These are phyloP conservation scores for Lipomyces spencermartinsiae DNA, from an alignment of 805 yeast genomes.

Conservation along the genomic window DNA sequence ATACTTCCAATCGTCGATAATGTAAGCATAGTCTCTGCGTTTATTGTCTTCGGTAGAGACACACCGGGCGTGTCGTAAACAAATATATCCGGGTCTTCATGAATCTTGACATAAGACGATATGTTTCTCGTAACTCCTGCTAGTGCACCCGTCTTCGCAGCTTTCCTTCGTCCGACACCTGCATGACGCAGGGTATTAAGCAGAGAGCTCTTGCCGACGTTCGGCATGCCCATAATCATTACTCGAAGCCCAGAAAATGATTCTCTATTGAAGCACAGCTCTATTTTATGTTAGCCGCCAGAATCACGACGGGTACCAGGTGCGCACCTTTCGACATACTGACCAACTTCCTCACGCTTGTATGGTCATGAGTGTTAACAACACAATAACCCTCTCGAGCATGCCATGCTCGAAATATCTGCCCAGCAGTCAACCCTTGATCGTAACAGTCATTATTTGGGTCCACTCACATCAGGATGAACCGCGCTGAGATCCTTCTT, in stretches of 20 bases:
- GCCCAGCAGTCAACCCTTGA: not conserved
- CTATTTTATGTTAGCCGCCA: not conserved
- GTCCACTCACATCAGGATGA: constrained; percentile 41
- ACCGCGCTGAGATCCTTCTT: constrained; percentile 70
- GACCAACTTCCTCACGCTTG: constrained; percentile 59
- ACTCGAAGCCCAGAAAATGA: constrained; percentile 85
- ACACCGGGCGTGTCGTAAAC: constrained; percentile 95
- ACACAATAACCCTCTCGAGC: constrained; percentile 55
- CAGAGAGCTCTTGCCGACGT: constrained; percentile 93
- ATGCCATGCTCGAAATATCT: constrained; percentile 58
- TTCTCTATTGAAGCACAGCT: constrained; percentile 2
- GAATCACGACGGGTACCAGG: not conserved
- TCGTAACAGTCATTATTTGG: not conserved
- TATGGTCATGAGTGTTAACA: constrained; percentile 61
- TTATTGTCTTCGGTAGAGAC: constrained; percentile 73
- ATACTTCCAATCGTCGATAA: constrained; percentile 79
- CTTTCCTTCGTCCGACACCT: constrained; percentile 57
- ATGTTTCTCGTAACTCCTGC: constrained; percentile 91
- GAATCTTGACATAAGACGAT: constrained; percentile 73
- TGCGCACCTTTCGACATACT: constrained; percentile 54
- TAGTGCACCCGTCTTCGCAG: constrained; percentile 81
- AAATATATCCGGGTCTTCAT: constrained; percentile 65
- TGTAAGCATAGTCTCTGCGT: constrained; percentile 72
- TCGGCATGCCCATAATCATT: constrained; percentile 92
- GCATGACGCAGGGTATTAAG: constrained; percentile 73